phyloP scores from a whole-genome alignment of 2,329 filamentous ascomycete species.

The Hypoxylon sp. region DNA sequence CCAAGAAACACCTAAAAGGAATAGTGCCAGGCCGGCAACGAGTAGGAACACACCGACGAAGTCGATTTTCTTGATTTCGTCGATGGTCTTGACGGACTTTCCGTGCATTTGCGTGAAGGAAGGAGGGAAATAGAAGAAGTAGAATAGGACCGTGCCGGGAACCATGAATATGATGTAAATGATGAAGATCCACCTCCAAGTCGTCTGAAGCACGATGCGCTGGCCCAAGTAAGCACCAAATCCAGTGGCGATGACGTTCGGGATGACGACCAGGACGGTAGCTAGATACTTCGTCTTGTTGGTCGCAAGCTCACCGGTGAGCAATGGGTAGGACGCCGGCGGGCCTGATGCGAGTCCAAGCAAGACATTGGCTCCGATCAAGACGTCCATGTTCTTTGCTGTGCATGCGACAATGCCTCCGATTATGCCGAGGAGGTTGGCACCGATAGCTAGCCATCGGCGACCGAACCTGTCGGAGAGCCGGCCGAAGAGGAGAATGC shows the following conservation, averaged over 20 bases:
- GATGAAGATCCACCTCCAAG: constrained; percentile 48
- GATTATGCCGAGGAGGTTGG: constrained; percentile 43
- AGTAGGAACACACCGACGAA: constrained; percentile 51
- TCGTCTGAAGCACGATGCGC: constrained; percentile 31
- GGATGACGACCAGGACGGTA: constrained; percentile 40
- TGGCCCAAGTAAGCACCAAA: constrained; percentile 44
- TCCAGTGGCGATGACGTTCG: constrained; percentile 44
- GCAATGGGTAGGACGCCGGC: constrained; percentile 37
- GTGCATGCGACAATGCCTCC: constrained; percentile 44
- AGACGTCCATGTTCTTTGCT: constrained; percentile 33
- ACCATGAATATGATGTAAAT: constrained; percentile 47
- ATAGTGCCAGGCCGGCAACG: constrained; percentile 48
- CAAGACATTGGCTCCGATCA: constrained; percentile 45
- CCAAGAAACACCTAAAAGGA: constrained; percentile 53
- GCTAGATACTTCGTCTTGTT: constrained; percentile 45
- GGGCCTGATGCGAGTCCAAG: constrained; percentile 40
- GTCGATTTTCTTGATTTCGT: constrained; percentile 46
- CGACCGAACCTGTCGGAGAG: constrained; percentile 40
- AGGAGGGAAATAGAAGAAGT: constrained; percentile 45
- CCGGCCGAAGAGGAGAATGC: constrained; percentile 40
- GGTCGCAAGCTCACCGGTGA: constrained; percentile 44
- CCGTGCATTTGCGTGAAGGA: constrained; percentile 46
- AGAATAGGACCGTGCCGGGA: constrained; percentile 34
- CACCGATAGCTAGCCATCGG: constrained; percentile 35
- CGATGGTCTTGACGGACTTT: constrained; percentile 17